Base-by-base conservation (phyloP, 257 asterid genomes). In the Ehretia macrophylla region DNA sequence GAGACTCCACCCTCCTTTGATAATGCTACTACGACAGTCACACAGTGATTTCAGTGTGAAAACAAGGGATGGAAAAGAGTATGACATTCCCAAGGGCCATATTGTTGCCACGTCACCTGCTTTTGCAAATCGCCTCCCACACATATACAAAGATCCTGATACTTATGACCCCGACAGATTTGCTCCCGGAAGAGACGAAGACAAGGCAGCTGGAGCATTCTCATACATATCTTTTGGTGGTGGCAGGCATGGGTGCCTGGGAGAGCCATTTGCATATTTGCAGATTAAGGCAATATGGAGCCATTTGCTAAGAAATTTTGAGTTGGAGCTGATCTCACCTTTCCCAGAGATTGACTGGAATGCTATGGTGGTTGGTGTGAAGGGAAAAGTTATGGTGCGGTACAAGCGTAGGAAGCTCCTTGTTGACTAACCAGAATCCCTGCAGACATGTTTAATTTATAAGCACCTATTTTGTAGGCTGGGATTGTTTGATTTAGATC, bases 211-310 rank as follows among this genome's bases (percentile, higher is more conserved):
- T 0, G 98, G 98, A 48, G 94, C 95, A 0, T 91, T 91, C 72
- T 91, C 98, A 0, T 88, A 91, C 75, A 87, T 91, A 21, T 85
- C 98, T 3, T 91, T 88, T 17, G 98, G 98, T 9, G 96, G 98
- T 4, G 98, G 98, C 42, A 82, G 96, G 78, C 98, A 91, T 8
- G 98, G 96, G 3, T 91, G 96, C 66, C 72, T 91, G 4, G 98
- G 98, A 8, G 98, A 91, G 80, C 96, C 98, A 9, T 91, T 91
- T 66, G 98, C 98, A 0, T 91, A 91, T 76, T 73, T 91, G 58
- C 98, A 91, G 68, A 91, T 91, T 63, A 91, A 85, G 67, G 94
- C 98, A 8, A 87, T 91, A 62, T 91, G 98, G 96, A 87, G 96
- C 78, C 98, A 91, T 73, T 60, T 91, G 85, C 79, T 91, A 18